phyloP scores from a whole-genome alignment of 2,329 filamentous ascomycete species.

The Colletotrichum sp. region DNA sequence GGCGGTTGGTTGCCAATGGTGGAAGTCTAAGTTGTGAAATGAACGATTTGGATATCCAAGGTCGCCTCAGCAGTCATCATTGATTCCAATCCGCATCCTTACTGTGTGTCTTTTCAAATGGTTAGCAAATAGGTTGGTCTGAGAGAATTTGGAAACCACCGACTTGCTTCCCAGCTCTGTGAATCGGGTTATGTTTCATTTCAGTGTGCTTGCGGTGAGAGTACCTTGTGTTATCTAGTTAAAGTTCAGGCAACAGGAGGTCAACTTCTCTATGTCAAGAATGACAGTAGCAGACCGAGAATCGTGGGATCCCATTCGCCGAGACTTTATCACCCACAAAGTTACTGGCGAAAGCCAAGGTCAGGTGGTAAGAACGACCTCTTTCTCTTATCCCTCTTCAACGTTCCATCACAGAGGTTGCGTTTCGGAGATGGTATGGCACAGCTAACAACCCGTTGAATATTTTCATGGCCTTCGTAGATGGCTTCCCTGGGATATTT shows the following conservation, averaged over 20 bases:
- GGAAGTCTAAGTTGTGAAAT: not conserved
- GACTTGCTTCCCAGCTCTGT: not conserved
- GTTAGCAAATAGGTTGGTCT: not conserved
- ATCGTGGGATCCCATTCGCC: not conserved
- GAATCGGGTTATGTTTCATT: not conserved
- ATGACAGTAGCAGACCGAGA: not conserved
- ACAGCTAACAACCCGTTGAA: not conserved
- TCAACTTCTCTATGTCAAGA: not conserved
- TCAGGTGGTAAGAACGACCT: not conserved
- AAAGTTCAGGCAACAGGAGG: not conserved
- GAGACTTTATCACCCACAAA: not conserved
- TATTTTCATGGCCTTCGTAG: not conserved
- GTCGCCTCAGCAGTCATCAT: not conserved
- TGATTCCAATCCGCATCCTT: too few species aligned
- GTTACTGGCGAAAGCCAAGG: not conserved
- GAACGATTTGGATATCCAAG: not conserved
- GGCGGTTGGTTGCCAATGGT: not conserved
- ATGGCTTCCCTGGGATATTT: not conserved
- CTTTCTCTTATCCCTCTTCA: not conserved
- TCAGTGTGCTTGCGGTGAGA: not conserved
- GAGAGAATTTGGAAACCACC: not conserved
- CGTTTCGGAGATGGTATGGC: not conserved
- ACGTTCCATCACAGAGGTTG: not conserved
- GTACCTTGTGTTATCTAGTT: not conserved
- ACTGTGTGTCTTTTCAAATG: not conserved